phyloP scores from a whole-genome alignment of 164 flowering plant genomes.

The Sedum album region DNA sequence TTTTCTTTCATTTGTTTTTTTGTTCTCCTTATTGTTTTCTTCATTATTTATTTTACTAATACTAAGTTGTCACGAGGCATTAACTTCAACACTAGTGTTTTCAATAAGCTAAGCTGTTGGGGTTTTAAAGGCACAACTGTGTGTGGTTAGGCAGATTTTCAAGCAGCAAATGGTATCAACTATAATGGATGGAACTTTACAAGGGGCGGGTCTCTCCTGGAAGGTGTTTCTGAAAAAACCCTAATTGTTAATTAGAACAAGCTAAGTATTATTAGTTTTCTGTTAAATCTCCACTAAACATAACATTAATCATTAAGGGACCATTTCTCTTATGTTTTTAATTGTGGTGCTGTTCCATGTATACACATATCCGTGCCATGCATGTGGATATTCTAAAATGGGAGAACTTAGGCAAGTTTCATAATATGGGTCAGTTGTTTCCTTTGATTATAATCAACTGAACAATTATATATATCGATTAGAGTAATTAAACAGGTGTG shows the following conservation, averaged over 20 bases:
- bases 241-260: neutral
- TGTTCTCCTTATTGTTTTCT: no score
- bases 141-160: neutral
- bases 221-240: neutral
- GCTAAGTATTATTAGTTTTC: neutral
- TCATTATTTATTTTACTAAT: no score
- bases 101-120: neutral
- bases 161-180: neutral
- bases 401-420: no score
- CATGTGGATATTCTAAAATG: neutral
- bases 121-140: neutral
- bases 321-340: neutral
- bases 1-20: no score
- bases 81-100: neutral
- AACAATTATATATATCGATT: neutral
- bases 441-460: no score
- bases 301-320: neutral
- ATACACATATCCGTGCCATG: neutral
- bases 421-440: no score
- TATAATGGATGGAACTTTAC: neutral
- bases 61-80: neutral
- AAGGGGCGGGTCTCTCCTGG: neutral
- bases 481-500: no score
- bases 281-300: neutral
- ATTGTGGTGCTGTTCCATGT: neutral